Evolutionary conservation across 1,139 yeast species (phyloP).

Genomic region (Yarrowia galli): DNA sequence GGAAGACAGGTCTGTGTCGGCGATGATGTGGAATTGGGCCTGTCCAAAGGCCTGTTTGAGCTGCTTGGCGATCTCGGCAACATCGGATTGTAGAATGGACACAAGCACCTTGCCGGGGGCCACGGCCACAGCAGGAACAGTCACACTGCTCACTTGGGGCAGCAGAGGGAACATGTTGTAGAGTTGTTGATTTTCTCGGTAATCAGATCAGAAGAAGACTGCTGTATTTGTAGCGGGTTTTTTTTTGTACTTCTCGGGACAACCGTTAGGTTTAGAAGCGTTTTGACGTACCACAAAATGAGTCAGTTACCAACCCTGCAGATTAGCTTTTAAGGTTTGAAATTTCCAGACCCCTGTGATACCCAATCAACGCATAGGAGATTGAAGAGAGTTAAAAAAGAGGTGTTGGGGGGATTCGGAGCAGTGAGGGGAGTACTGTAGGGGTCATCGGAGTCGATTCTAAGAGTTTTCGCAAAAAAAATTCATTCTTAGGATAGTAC

Average conservation of each 20-base stretch:
- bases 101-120: constrained; percentile 30
- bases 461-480: background rate
- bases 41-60: constrained; percentile 26
- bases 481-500: background rate
- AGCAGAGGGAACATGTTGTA: constrained; percentile 36
- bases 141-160: constrained; percentile 26
- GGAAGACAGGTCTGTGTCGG: constrained; percentile 45
- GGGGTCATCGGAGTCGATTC: background rate
- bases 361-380: background rate
- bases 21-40: constrained; percentile 32
- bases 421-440: background rate
- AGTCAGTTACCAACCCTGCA: background rate
- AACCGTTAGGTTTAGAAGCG: background rate
- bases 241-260: background rate
- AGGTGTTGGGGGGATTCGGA: background rate
- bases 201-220: background rate
- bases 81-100: constrained; percentile 11
- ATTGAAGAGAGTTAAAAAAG: background rate
- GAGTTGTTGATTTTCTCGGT: background rate
- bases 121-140: constrained; percentile 10
- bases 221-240: background rate
- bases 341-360: background rate
- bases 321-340: background rate
- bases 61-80: background rate
- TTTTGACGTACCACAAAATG: background rate